A percentile compares a stretch with the other conserved stretches of the same genome.
phyloP scores from a whole-genome alignment of 441 rosid genomes.

The Lepidium campestre region DNA sequence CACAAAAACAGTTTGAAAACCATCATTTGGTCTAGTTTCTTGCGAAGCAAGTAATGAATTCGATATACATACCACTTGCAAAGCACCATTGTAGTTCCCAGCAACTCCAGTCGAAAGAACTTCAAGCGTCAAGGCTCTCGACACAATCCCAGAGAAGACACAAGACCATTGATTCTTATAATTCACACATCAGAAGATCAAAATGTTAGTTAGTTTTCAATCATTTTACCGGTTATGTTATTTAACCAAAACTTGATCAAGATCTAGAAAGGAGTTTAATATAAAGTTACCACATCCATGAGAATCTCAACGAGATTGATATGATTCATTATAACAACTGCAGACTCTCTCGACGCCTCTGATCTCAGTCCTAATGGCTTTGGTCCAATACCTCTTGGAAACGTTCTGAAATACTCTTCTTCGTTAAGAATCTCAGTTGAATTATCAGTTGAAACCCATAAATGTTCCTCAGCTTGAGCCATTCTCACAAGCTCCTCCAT shows the following conservation, averaged over 20 bases:
- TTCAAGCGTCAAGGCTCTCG: conserved; percentile 81
- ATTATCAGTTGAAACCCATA: conserved; percentile 61
- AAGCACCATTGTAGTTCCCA: conserved; percentile 93
- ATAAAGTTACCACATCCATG: conserved; percentile 78
- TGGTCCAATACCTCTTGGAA: conserved; percentile 77
- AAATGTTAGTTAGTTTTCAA: background rate
- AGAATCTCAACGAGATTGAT: conserved; percentile 90
- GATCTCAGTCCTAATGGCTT: conserved; percentile 68
- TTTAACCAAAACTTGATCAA: background rate
- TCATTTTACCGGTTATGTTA: background rate
- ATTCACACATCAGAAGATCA: conserved; percentile 8
- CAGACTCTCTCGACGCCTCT: conserved; percentile 84
- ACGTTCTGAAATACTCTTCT: conserved; percentile 69
- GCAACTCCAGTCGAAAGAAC: conserved; percentile 96
- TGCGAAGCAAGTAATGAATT: conserved; percentile 11
- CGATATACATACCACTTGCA: conserved; percentile 75
- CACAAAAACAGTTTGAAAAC: background rate
- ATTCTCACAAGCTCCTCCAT: conserved; percentile 92
- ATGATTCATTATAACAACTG: conserved; percentile 85
- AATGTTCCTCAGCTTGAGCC: conserved; percentile 75
- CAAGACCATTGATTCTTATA: conserved; percentile 79
- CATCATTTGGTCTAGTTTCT: background rate
- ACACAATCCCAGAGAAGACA: conserved; percentile 82
- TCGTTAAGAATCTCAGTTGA: conserved; percentile 49
- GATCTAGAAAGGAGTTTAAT: background rate